phyloP scores from a whole-genome alignment of 2,329 filamentous ascomycete genomes.

The Alternaria sp. region DNA sequence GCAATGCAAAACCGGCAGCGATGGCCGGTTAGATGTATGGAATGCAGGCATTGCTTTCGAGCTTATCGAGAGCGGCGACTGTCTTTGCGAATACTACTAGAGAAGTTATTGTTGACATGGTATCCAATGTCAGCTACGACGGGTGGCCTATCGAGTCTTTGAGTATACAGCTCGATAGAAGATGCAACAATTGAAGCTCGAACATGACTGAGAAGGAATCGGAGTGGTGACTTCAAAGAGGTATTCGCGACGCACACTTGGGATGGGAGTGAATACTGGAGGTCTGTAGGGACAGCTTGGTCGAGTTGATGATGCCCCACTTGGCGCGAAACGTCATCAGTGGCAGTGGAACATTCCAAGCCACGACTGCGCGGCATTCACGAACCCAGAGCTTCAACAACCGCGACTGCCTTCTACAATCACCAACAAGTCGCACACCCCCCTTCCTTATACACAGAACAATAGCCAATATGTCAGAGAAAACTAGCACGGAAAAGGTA shows the following conservation, averaged over 20 bases:
- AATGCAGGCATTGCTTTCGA: background rate
- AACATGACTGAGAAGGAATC: background rate
- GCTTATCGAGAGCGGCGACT: background rate
- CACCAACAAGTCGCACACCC: background rate
- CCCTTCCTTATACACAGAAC: background rate
- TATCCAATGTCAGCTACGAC: background rate
- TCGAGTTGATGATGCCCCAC: conserved; percentile 6
- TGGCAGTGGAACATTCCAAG: conserved; percentile 12
- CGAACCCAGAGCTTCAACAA: conserved; percentile 4
- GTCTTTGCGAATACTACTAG: background rate
- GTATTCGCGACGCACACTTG: background rate
- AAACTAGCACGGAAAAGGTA: conserved; percentile 20
- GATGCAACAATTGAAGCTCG: background rate
- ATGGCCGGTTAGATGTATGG: background rate
- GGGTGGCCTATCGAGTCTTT: background rate
- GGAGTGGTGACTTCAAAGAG: background rate
- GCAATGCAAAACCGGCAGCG: background rate
- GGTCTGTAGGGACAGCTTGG: background rate
- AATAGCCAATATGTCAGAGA: conserved; percentile 25
- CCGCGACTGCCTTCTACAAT: background rate
- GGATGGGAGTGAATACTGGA: background rate
- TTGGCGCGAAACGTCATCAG: conserved; percentile 25
- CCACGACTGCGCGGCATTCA: conserved; percentile 15
- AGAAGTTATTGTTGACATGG: background rate
- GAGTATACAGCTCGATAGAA: background rate